Percentiles rank a stretch among this genome's conserved stretches.
These are phyloP conservation scores for Fistulifera pelliculosa DNA, from an alignment of 108 stramenopile genomes.

Conservation along the genomic window DNA sequence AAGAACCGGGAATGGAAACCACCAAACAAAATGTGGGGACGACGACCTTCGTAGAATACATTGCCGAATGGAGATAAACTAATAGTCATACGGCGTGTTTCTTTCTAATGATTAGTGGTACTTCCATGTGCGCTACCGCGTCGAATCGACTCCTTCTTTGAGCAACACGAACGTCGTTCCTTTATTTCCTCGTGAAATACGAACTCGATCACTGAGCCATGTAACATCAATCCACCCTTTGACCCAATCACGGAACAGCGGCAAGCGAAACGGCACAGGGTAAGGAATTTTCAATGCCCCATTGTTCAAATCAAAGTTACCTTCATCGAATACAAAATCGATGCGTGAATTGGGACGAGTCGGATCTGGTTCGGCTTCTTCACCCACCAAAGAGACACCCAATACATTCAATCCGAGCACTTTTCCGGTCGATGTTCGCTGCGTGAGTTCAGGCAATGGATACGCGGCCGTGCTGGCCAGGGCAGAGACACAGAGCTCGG, in stretches of 20 bases:
- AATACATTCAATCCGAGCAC: constrained; percentile 70
- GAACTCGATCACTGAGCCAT: constrained; percentile 68
- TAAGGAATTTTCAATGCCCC: constrained; percentile 47
- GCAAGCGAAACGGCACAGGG: constrained; percentile 76
- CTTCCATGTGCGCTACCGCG: too few relatives aligned
- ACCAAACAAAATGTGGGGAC: constrained; percentile 35
- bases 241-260: constrained; percentile 71
- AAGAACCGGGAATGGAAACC: constrained; percentile 23
- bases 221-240: constrained; percentile 89
- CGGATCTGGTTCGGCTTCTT: constrained; percentile 62
- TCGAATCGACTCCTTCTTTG: constrained; percentile 29
- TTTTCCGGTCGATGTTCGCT: constrained; percentile 55
- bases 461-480: constrained; percentile 73
- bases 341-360: constrained; percentile 63
- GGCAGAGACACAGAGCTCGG: constrained; percentile 63
- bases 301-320: constrained; percentile 58
- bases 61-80: constrained; percentile 56
- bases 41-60: constrained; percentile 37
- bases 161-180: constrained; percentile 79
- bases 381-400: constrained; percentile 65
- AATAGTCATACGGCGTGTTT: background rate
- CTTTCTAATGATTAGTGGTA: too few relatives aligned
- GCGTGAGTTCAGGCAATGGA: constrained; percentile 67
- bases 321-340: constrained; percentile 81
- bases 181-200: constrained; percentile 80